A percentile compares a stretch with the other conserved stretches of the same genome.
Evolutionary conservation across 2,329 filamentous ascomycete genomes (phyloP).

Genomic region (Epichloe sp.): DNA sequence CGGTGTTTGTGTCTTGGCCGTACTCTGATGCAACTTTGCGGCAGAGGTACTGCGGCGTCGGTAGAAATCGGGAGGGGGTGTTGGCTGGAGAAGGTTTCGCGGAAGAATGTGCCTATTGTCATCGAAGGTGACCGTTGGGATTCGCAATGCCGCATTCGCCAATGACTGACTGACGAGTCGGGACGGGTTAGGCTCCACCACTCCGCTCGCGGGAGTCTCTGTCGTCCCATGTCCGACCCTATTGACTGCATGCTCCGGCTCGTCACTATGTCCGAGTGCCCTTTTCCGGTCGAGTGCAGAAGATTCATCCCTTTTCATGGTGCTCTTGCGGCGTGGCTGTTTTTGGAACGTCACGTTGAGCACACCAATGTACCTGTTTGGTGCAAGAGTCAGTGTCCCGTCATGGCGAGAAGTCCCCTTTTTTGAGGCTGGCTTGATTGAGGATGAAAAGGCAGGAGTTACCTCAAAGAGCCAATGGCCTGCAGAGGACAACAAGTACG

Average conservation of each 20-base stretch:
- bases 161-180: constrained; percentile 62
- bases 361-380: constrained; percentile 78
- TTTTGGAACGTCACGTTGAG: constrained; percentile 93
- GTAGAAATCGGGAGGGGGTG: constrained; percentile 24
- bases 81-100: constrained; percentile 61
- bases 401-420: too few species aligned
- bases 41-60: constrained; percentile 22
- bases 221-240: neutral
- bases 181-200: constrained; percentile 9
- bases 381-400: constrained; percentile 5
- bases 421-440: neutral
- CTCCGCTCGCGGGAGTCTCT: constrained; percentile 8
- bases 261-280: constrained; percentile 16
- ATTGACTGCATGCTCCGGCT: neutral
- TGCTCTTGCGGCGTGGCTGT: constrained; percentile 52
- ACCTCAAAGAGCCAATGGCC: neutral
- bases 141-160: constrained; percentile 46
- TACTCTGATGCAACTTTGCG: constrained; percentile 10
- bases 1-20: constrained; percentile 6
- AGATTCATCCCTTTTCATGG: constrained; percentile 35
- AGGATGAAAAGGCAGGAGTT: neutral
- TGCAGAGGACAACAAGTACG: neutral
- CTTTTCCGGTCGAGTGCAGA: constrained; percentile 23
- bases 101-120: constrained; percentile 92
- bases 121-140: constrained; percentile 85